Percentiles rank a stretch among this genome's conserved stretches.
Evolutionary conservation across 176 grass and related monocot species (phyloP).

Genomic region (Alopecurus myosuroides): DNA sequence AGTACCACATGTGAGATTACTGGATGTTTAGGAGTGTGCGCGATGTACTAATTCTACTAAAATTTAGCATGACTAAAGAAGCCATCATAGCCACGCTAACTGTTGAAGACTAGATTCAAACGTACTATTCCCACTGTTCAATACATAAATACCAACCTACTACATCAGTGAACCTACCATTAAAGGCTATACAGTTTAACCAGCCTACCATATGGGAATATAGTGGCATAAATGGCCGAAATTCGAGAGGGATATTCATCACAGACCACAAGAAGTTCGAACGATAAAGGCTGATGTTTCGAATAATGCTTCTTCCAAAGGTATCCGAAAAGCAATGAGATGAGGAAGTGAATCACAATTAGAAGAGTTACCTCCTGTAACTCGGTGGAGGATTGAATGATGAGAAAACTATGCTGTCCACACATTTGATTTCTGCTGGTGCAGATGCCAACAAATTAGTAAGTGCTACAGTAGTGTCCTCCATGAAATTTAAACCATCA

Average conservation of each 20-base stretch:
- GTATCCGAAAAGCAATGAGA: not conserved
- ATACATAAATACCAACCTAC: constrained; percentile 10
- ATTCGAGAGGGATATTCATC: no score
- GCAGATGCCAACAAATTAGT: constrained; percentile 53
- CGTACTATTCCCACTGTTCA: not conserved
- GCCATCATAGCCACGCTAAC: not conserved
- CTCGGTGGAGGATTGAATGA: constrained; percentile 96
- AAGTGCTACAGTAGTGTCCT: constrained; percentile 52
- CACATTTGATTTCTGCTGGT: constrained; percentile 72
- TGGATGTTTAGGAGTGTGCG: not conserved
- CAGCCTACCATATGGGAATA: not conserved
- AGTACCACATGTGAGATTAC: not conserved
- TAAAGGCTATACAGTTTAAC: not conserved
- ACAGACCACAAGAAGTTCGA: no score
- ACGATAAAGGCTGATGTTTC: not conserved
- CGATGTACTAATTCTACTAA: not conserved
- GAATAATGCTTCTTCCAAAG: not conserved
- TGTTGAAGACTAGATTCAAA: not conserved
- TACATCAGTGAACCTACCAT: not conserved
- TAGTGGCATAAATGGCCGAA: no score
- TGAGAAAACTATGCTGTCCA: constrained; percentile 83
- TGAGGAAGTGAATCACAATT: not conserved
- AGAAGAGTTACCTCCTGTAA: constrained; percentile 67
- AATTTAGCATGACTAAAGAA: not conserved
- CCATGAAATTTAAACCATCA: constrained; percentile 91